These are phyloP conservation scores for Fomitiporia mediterranea DNA, from an alignment of 1,284 basidiomycete species.

Conservation along the genomic window DNA sequence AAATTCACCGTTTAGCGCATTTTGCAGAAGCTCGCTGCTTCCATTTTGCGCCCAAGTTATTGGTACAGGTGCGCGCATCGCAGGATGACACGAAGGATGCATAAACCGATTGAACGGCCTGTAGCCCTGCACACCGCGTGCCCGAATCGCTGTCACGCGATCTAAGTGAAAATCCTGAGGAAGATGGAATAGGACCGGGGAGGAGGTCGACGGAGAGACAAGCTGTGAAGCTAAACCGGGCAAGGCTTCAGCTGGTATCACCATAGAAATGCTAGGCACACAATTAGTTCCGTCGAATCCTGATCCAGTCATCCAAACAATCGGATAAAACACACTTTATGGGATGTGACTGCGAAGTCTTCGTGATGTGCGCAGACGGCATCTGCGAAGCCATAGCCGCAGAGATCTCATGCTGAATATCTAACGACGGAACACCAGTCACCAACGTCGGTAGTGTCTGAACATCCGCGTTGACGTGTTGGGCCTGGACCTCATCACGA, in stretches of 20 bases:
- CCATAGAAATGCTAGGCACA: constrained; percentile 50
- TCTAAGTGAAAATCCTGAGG: constrained; percentile 32
- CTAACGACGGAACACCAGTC: constrained; percentile 24
- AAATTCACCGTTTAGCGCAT: constrained; percentile 8
- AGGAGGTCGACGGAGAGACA: constrained; percentile 29
- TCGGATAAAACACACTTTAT: constrained; percentile 62
- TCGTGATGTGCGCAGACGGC: constrained; percentile 34
- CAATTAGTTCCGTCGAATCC: constrained; percentile 20
- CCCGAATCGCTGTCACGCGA: constrained; percentile 25
- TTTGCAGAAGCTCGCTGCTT: constrained; percentile 14
- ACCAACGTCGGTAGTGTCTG: constrained; percentile 24
- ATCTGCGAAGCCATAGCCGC: constrained; percentile 40
- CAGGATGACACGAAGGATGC: constrained; percentile 3
- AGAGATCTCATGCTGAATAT: constrained; percentile 45
- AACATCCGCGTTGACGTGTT: constrained; percentile 19
- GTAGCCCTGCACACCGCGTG: constrained; percentile 9
- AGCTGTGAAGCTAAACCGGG: constrained; percentile 52
- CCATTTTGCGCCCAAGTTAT: constrained; percentile 13
- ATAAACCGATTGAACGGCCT: constrained; percentile 8
- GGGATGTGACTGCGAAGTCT: constrained; percentile 80
- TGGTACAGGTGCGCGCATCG: not conserved
- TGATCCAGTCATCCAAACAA: not conserved
- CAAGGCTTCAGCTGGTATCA: constrained; percentile 60
- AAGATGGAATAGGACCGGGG: constrained; percentile 37
- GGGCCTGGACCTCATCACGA: not conserved